Conservation (phyloP, 2,329 filamentous ascomycete species). For the Hirsutella thompsonii region DNA sequence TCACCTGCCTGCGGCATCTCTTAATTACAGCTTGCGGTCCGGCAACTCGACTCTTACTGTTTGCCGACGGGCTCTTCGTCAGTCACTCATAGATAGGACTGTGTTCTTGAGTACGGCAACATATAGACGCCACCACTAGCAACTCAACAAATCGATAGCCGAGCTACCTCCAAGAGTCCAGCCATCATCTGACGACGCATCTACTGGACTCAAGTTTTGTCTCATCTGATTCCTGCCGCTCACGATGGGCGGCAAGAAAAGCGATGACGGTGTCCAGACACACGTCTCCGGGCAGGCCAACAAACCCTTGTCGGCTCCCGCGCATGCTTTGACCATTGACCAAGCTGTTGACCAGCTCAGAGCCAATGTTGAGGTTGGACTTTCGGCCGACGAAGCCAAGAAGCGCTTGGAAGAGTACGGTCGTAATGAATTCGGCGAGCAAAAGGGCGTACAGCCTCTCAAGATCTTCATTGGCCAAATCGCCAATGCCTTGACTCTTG, state of each 20-base stretch:
- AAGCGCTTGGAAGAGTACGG: slow-evolving; percentile 43
- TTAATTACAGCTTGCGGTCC: too few relatives aligned
- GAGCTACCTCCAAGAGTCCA: too few relatives aligned
- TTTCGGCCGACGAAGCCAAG: slow-evolving; percentile 40
- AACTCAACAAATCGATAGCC: too few relatives aligned
- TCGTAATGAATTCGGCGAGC: slow-evolving; percentile 49
- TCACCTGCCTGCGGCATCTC: too few relatives aligned
- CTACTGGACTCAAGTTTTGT: background rate
- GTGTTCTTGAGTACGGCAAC: too few relatives aligned
- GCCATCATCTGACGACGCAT: background rate
- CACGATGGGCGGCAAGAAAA: slow-evolving; percentile 12
- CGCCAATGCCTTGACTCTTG: slow-evolving; percentile 57
- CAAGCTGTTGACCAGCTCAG: slow-evolving; percentile 40
- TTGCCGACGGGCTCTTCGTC: too few relatives aligned
- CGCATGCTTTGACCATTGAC: slow-evolving; percentile 45
- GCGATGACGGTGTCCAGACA: slow-evolving; percentile 9
- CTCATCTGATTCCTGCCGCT: background rate
- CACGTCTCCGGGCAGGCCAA: slow-evolving; percentile 29
- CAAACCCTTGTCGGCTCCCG: slow-evolving; percentile 43
- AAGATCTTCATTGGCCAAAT: slow-evolving; percentile 55
- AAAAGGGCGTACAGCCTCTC: slow-evolving; percentile 42
- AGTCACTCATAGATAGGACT: too few relatives aligned
- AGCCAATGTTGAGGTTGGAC: slow-evolving; percentile 42
- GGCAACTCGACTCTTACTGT: too few relatives aligned
- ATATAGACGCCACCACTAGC: too few relatives aligned